Conservation (phyloP, 768 basidiomycete species). For the Brasilioporus rufonigricans region DNA sequence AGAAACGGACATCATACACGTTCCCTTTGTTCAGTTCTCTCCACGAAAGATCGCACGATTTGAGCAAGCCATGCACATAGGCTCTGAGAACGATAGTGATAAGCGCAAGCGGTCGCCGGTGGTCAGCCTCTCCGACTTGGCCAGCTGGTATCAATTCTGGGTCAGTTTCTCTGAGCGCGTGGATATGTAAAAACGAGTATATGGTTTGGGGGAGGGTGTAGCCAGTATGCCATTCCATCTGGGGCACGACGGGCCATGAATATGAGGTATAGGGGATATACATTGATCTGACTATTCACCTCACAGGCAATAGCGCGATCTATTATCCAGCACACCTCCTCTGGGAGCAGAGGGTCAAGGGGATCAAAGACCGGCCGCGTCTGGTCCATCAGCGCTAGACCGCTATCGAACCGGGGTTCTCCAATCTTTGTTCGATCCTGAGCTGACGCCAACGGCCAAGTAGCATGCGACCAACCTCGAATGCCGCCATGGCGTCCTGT, state of each 20-base stretch:
- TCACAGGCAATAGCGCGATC: conserved; percentile 78
- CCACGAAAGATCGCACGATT: conserved; percentile 82
- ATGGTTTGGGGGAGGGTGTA: conserved; percentile 85
- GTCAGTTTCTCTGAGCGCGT: conserved; percentile 59
- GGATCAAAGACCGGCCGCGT: conserved; percentile 58
- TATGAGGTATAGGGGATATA: conserved; percentile 7
- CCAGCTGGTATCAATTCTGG: conserved; percentile 44
- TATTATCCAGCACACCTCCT: conserved; percentile 87
- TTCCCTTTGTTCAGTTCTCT: conserved; percentile 74
- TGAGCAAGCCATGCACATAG: conserved; percentile 65
- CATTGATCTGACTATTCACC: conserved; percentile 42
- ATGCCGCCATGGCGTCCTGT: conserved; percentile 91
- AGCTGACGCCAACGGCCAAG: conserved; percentile 11
- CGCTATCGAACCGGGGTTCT: conserved; percentile 87
- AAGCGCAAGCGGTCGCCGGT: conserved; percentile 55
- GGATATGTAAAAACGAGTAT: conserved; percentile 74
- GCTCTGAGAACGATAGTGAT: conserved; percentile 68
- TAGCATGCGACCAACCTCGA: conserved; percentile 56
- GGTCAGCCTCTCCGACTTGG: conserved; percentile 33
- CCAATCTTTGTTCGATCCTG: conserved; percentile 64
- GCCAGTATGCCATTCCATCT: conserved; percentile 90
- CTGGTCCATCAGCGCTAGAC: conserved; percentile 49
- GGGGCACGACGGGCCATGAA: conserved; percentile 15
- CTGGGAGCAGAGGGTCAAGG: conserved; percentile 57
- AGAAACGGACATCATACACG: conserved; percentile 67